Conservation (phyloP, 2,329 filamentous ascomycete genomes). For the Hyphodiscus sp. region DNA sequence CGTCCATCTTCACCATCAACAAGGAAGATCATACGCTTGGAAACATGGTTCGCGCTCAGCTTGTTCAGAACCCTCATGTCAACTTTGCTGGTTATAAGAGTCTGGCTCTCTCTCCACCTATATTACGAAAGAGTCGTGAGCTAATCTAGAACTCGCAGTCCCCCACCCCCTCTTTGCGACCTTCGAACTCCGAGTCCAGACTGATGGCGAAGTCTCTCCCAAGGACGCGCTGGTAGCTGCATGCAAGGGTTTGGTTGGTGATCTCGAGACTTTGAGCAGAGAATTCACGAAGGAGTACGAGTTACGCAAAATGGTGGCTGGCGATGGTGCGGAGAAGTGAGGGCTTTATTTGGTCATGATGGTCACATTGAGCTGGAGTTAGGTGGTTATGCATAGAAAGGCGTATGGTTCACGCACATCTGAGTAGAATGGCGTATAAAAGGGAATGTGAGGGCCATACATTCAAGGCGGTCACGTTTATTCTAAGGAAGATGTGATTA, state of each 20-base stretch:
- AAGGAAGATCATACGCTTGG: slow-evolving; percentile 97
- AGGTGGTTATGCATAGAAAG: not conserved
- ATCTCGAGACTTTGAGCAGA: slow-evolving; percentile 71
- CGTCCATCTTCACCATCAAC: slow-evolving; percentile 89
- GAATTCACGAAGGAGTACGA: slow-evolving; percentile 93
- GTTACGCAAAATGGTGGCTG: slow-evolving; percentile 73
- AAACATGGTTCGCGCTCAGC: slow-evolving; percentile 79
- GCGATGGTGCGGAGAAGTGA: slow-evolving; percentile 12
- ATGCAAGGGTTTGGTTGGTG: slow-evolving; percentile 75
- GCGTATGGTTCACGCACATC: not conserved
- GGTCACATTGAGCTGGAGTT: not conserved
- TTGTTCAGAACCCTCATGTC: slow-evolving; percentile 78
- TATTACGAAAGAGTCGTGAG: slow-evolving; percentile 11
- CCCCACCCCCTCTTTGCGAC: slow-evolving; percentile 39
- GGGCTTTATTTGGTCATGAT: not conserved
- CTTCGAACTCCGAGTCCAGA: slow-evolving; percentile 79
- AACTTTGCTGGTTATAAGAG: slow-evolving; percentile 90
- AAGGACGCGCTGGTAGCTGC: slow-evolving; percentile 78
- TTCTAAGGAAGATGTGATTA: not conserved
- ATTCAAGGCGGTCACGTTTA: not conserved
- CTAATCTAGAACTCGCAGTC: slow-evolving; percentile 15
- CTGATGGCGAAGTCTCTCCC: slow-evolving; percentile 81
- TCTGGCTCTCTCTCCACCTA: slow-evolving; percentile 39
- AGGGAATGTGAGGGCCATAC: not conserved
- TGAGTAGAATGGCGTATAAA: not conserved